Evolutionary conservation across 2,329 filamentous ascomycete species (phyloP).

Genomic region (Parafenestella ontariensis): DNA sequence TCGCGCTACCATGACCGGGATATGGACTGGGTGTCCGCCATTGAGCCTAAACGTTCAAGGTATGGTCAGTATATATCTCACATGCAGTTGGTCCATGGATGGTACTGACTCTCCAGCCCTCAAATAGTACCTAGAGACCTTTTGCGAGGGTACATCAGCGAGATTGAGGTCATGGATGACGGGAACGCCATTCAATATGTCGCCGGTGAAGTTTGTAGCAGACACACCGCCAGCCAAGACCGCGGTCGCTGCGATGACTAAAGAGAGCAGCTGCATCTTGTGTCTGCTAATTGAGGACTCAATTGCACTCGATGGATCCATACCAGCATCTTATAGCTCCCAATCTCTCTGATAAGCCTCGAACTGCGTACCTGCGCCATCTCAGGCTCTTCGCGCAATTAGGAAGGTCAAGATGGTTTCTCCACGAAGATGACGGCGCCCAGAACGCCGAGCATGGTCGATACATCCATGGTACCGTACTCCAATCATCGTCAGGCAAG

Average conservation of each 20-base stretch:
- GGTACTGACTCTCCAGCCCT: conserved; percentile 47
- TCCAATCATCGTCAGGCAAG: too few relatives aligned
- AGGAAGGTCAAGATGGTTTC: conserved; percentile 36
- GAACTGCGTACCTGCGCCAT: conserved; percentile 1
- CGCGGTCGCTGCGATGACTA: conserved; percentile 23
- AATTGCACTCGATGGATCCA: not conserved
- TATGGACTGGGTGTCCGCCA: conserved; percentile 47
- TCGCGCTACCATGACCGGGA: conserved; percentile 49
- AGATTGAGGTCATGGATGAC: conserved; percentile 46
- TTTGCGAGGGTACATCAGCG: conserved; percentile 44
- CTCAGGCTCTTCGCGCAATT: conserved; percentile 29
- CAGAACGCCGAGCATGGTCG: conserved; percentile 22
- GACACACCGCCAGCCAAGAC: conserved; percentile 21
- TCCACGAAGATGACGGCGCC: conserved; percentile 37
- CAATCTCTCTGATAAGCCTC: conserved; percentile 21
- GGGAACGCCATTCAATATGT: conserved; percentile 41
- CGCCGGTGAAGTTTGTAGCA: conserved; percentile 41
- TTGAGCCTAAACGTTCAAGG: too few relatives aligned
- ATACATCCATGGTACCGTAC: too few relatives aligned
- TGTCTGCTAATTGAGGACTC: conserved; percentile 1
- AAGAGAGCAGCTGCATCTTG: conserved; percentile 36
- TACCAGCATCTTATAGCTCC: conserved; percentile 15
- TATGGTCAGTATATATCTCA: too few relatives aligned
- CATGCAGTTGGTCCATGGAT: too few relatives aligned
- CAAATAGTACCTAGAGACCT: conserved; percentile 48